Percentiles rank a stretch among this genome's conserved stretches.
Evolutionary conservation across 2,329 filamentous ascomycete genomes (phyloP).

Genomic region (Claviceps maximensis): DNA sequence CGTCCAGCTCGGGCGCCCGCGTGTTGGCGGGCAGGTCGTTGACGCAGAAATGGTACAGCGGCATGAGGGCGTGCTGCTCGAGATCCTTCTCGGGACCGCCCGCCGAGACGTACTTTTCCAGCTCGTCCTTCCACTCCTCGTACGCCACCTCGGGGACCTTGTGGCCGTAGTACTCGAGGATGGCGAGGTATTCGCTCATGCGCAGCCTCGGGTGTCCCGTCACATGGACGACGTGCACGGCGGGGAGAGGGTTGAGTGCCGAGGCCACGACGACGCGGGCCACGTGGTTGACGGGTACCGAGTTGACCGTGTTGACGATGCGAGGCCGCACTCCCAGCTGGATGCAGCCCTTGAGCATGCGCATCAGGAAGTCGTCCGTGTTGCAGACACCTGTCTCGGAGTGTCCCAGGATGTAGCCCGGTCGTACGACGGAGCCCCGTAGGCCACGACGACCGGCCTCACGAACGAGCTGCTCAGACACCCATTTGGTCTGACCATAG

Average conservation of each 20-base stretch:
- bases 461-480: conserved; percentile 50
- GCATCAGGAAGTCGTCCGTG: conserved; percentile 82
- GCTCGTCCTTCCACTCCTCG: conserved; percentile 17
- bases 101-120: conserved; percentile 17
- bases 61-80: conserved; percentile 29
- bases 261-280: conserved; percentile 66
- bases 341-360: conserved; percentile 76
- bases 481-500: conserved; percentile 90
- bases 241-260: conserved; percentile 45
- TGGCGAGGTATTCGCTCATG: conserved; percentile 47
- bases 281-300: conserved; percentile 77
- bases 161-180: conserved; percentile 58
- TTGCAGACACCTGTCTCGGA: conserved; percentile 55
- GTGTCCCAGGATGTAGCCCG: conserved; percentile 76
- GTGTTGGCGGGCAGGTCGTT: conserved; percentile 54
- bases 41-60: conserved; percentile 55
- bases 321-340: conserved; percentile 61
- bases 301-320: conserved; percentile 80
- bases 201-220: conserved; percentile 47
- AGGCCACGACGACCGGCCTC: conserved; percentile 71
- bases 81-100: conserved; percentile 13
- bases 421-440: conserved; percentile 60
- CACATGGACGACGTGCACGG: conserved; percentile 56
- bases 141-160: conserved; percentile 66
- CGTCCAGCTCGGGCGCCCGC: conserved; percentile 52